phyloP scores from a whole-genome alignment of 257 asterid genomes.

The Solanum chiquidenum region DNA sequence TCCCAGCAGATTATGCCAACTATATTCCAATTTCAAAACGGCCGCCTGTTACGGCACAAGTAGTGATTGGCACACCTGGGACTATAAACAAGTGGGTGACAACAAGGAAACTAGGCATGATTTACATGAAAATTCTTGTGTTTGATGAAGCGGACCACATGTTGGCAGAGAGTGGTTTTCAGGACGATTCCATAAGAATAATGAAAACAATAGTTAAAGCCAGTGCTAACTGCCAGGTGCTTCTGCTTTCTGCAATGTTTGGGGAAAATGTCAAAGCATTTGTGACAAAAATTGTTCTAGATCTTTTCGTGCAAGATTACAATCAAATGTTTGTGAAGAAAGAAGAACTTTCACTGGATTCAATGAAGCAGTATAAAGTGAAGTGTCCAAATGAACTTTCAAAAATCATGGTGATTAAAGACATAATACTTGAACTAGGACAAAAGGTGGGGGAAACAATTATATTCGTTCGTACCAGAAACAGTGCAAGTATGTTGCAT shows the following conservation, averaged over 20 bases:
- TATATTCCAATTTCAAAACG: conserved; percentile 42
- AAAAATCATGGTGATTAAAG: conserved; percentile 61
- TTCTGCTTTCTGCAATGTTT: conserved; percentile 53
- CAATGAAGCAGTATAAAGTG: conserved; percentile 60
- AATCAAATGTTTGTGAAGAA: conserved; percentile 62
- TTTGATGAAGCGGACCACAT: conserved; percentile 98
- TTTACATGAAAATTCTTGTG: conserved; percentile 74
- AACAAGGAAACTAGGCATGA: conserved; percentile 59
- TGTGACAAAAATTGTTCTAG: conserved; percentile 31
- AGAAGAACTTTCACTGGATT: conserved; percentile 36
- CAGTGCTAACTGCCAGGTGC: conserved; percentile 57
- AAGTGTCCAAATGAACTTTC: conserved; percentile 81
- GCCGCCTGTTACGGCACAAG: conserved; percentile 63
- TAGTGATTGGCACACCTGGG: conserved; percentile 94
- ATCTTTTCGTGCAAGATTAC: conserved; percentile 41
- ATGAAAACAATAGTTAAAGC: conserved; percentile 48
- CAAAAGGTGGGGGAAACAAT: conserved; percentile 89
- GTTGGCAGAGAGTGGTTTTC: conserved; percentile 88
- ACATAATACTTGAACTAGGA: conserved; percentile 75
- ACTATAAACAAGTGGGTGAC: conserved; percentile 59
- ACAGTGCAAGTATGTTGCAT: conserved; percentile 46
- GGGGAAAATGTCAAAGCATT: conserved; percentile 63
- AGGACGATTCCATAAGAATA: conserved; percentile 58
- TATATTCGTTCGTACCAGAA: conserved; percentile 51
- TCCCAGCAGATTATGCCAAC: conserved; percentile 46